Evolutionary conservation across 177 flowering plant species (phyloP).

Genomic region (Vitis hybrid): DNA sequence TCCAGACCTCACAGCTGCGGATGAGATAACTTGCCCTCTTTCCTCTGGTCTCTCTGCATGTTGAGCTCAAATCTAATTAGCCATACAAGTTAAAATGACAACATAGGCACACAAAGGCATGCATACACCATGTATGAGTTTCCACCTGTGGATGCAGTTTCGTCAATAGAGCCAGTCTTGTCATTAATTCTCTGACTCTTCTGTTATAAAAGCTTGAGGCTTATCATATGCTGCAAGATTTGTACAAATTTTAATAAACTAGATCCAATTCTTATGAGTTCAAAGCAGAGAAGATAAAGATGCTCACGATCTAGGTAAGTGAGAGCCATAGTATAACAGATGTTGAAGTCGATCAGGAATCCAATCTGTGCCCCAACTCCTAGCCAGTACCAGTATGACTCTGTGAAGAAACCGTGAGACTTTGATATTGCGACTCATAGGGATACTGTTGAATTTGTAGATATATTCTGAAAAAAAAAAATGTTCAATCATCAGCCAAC

Average conservation of each 20-base stretch:
- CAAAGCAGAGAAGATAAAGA: not conserved
- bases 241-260: not conserved
- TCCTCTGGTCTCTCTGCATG: too few species aligned
- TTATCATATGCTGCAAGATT: conserved; percentile 26
- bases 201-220: conserved; percentile 19
- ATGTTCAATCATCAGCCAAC: not conserved
- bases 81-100: not conserved
- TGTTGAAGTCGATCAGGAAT: conserved; percentile 28
- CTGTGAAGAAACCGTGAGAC: conserved; percentile 29
- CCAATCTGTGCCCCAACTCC: conserved; percentile 32
- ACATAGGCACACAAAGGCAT: too few species aligned
- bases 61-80: not conserved
- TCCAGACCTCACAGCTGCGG: not conserved
- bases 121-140: too few species aligned
- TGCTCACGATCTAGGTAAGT: conserved; percentile 38
- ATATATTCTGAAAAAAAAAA: conserved; percentile 22
- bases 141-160: conserved; percentile 2
- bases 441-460: conserved; percentile 21
- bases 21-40: not conserved
- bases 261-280: not conserved
- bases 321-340: conserved; percentile 27
- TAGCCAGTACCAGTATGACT: conserved; percentile 47
- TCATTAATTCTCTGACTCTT: conserved; percentile 10
- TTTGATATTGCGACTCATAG: conserved; percentile 26
- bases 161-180: not conserved